Base-by-base conservation (phyloP, 768 basidiomycete species). In the Boletellus ananas region DNA sequence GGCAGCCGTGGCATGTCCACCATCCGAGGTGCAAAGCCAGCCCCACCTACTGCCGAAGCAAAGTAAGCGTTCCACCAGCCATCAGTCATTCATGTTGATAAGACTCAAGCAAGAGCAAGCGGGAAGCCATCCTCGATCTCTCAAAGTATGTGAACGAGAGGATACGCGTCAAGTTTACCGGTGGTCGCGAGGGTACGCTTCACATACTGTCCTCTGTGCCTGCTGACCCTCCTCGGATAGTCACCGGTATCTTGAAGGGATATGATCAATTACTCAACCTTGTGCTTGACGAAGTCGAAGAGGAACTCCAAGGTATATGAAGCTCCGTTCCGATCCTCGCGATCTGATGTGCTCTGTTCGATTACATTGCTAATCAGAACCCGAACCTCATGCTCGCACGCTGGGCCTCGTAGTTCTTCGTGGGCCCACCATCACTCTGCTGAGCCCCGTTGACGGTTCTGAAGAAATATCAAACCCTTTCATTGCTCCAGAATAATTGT, bases 121-220 rank as follows among this genome's bases (percentile, higher is more conserved):
- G 90, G 37, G 95, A 98, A 69, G 90, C 92, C 25, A 97, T 98
- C 69, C 82, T 98, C 29, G 94, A 97, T 68, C 83, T 98, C 29
- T 83, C 89, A 43, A 94, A 95, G 69, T 98, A 96, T 61, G 87
- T 88, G 45, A 90, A 95, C 68, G 85, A 94, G 69, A 80, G 83
- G 54, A 90, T 99, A 64, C 74, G 92, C 49, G 94, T 98, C 63
- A 97, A 96, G 70, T 98, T 99, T 65, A 92, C 92, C n/a, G 96
- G 96, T 38, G 95, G 95, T 34, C 75, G 96, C 35, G 94, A 99
- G 80, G 94, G 94, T 90, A 53, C 44, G 51, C 61, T 61, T 4
- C 2, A 12, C 12, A 4, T 14, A 8, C 20, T 18, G 14, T n/a
- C 36, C 12, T 10, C 13, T 49, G 34, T 34, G 3, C 34, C n/a